phyloP scores from a whole-genome alignment of 2,329 filamentous ascomycete species.

The Beauveria caledonica region DNA sequence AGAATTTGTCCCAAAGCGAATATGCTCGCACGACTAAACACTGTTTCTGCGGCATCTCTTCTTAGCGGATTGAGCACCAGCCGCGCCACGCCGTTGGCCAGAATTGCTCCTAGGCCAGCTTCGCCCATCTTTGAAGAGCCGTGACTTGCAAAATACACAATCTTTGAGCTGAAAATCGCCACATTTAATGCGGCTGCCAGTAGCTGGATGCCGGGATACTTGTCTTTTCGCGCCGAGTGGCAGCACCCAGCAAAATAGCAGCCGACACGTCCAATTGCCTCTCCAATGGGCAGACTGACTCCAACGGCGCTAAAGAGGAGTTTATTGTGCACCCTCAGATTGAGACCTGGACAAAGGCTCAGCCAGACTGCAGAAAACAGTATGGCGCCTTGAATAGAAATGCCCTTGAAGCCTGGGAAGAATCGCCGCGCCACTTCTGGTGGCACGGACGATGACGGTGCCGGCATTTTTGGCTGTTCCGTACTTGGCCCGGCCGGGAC shows the following conservation, averaged over 20 bases:
- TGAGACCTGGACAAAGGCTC: background rate
- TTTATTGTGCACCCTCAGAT: background rate
- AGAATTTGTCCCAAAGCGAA: background rate
- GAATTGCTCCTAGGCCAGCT: background rate
- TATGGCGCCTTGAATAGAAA: constrained; percentile 9
- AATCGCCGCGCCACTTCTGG: background rate
- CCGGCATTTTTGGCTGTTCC: background rate
- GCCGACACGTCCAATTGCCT: constrained; percentile 9
- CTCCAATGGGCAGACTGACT: constrained; percentile 4
- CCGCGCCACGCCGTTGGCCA: background rate
- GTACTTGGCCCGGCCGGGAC: background rate
- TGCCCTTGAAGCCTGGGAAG: constrained; percentile 5
- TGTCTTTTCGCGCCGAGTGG: background rate
- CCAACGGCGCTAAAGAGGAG: background rate
- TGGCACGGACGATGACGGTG: background rate
- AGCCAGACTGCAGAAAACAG: constrained; percentile 3
- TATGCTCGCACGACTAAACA: background rate
- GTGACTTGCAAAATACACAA: background rate
- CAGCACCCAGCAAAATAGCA: constrained; percentile 12
- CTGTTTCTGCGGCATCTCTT: background rate
- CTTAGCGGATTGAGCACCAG: constrained; percentile 4
- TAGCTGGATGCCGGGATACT: background rate
- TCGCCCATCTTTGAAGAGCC: background rate
- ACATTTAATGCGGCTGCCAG: background rate
- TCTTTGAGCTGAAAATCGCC: background rate